Evolutionary conservation across 805 yeast genomes (phyloP).

Genomic region (Monosporozyma unispora): DNA sequence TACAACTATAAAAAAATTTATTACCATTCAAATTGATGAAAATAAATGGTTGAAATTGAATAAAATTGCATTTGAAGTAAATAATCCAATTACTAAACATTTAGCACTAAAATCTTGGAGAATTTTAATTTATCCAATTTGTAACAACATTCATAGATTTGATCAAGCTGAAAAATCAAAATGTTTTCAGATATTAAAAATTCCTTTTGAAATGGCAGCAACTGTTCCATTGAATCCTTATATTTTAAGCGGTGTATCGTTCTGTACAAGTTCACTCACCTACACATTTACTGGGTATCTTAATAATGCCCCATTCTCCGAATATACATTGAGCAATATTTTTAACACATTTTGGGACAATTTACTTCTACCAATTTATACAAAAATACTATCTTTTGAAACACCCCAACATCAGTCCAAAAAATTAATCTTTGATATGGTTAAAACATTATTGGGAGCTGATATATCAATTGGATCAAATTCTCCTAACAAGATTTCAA

Average conservation of each 20-base stretch:
- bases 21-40: slow-evolving; percentile 1
- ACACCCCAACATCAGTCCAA: not conserved
- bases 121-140: slow-evolving; percentile 17
- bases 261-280: slow-evolving; percentile 13
- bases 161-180: not conserved
- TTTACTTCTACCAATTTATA: slow-evolving; percentile 13
- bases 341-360: slow-evolving; percentile 9
- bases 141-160: slow-evolving; percentile 4
- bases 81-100: slow-evolving; percentile 7
- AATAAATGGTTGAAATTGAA: slow-evolving; percentile 19
- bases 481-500: not conserved
- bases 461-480: not conserved
- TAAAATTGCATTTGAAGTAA: slow-evolving; percentile 10
- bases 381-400: not conserved
- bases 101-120: slow-evolving; percentile 25
- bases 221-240: slow-evolving; percentile 3
- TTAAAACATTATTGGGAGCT: not conserved
- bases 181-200: slow-evolving; percentile 7
- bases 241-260: slow-evolving; percentile 12
- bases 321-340: not conserved
- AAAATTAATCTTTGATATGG: slow-evolving; percentile 3
- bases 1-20: slow-evolving; percentile 5
- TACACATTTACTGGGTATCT: too few species aligned
- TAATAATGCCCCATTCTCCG: too few species aligned
- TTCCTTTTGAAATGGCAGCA: slow-evolving; percentile 12